Evolutionary conservation across 2,329 filamentous ascomycete species (phyloP).

Genomic region (Trichoderma sp.): DNA sequence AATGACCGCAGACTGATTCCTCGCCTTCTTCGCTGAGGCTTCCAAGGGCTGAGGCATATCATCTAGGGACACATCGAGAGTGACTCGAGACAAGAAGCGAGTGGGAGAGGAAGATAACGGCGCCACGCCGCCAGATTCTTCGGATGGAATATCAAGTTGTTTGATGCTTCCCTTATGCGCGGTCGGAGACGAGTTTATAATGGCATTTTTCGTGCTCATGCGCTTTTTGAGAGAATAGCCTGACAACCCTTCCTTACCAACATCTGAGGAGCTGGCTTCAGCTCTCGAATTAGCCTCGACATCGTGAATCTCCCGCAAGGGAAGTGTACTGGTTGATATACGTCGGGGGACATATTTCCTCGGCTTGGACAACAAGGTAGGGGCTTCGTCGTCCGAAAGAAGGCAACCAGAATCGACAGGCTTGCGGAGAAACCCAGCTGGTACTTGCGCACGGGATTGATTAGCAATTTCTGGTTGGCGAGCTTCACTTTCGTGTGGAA

Average conservation of each 20-base stretch:
- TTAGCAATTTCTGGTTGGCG: slow-evolving; percentile 4
- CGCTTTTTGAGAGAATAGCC: neutral
- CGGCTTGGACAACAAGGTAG: slow-evolving; percentile 26
- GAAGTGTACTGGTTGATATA: neutral
- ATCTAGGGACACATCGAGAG: neutral
- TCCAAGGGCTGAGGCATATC: slow-evolving; percentile 1
- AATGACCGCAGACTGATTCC: neutral
- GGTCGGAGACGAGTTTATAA: neutral
- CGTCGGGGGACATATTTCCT: neutral
- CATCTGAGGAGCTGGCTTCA: neutral
- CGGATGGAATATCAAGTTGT: neutral
- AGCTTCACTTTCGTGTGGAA: slow-evolving; percentile 9
- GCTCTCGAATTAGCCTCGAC: neutral
- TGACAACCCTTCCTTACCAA: neutral
- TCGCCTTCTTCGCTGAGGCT: slow-evolving; percentile 5
- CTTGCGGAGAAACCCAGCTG: neutral
- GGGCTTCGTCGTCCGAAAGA: slow-evolving; percentile 39
- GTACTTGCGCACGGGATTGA: neutral
- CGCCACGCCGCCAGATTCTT: neutral
- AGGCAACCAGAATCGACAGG: slow-evolving; percentile 22
- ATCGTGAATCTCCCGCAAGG: neutral
- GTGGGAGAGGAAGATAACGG: slow-evolving; percentile 12
- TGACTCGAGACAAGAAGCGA: neutral
- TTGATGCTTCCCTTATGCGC: neutral
- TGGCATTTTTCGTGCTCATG: neutral